phyloP scores from a whole-genome alignment of 768 basidiomycete species.

The Auriscalpium vulgare region DNA sequence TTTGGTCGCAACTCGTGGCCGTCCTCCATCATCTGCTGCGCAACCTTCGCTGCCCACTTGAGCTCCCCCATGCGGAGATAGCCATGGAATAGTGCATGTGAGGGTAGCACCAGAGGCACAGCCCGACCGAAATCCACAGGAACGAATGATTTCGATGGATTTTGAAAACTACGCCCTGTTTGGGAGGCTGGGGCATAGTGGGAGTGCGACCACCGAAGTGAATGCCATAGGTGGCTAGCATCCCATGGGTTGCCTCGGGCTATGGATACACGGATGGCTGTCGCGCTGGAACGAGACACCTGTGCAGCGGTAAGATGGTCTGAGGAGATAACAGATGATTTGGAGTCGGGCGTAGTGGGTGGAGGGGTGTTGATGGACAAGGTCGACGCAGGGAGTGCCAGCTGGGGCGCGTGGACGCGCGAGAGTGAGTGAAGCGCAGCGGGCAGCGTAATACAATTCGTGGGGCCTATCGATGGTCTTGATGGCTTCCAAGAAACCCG shows the following conservation, averaged over 20 bases:
- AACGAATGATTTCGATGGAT: conserved; percentile 26
- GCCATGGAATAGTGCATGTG: conserved; percentile 58
- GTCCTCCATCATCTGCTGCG: conserved; percentile 43
- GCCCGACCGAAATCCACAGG: conserved; percentile 40
- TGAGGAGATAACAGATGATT: neutral
- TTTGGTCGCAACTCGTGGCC: conserved; percentile 41
- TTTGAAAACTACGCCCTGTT: conserved; percentile 7
- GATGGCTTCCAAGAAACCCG: too few relatives aligned
- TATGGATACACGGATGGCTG: conserved; percentile 10
- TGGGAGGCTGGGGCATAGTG: conserved; percentile 11
- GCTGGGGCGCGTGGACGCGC: too few relatives aligned
- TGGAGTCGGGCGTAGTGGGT: too few relatives aligned
- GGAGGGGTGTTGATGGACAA: too few relatives aligned
- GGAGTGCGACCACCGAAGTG: conserved; percentile 12
- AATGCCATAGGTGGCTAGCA: conserved; percentile 13
- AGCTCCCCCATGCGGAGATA: conserved; percentile 45
- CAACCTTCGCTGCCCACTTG: conserved; percentile 40
- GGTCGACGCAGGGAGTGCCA: too few relatives aligned
- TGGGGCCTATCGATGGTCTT: too few relatives aligned
- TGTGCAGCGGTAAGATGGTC: conserved; percentile 8
- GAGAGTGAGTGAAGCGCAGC: too few relatives aligned
- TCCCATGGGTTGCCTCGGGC: conserved; percentile 9
- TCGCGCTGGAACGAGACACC: conserved; percentile 13
- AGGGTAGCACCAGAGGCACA: conserved; percentile 51
- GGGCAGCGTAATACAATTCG: too few relatives aligned